Evolutionary conservation across 164 flowering plant genomes (phyloP), one percentile per base, ranked within the genome.

Genomic region (Magnolia changhungtana): DNA sequence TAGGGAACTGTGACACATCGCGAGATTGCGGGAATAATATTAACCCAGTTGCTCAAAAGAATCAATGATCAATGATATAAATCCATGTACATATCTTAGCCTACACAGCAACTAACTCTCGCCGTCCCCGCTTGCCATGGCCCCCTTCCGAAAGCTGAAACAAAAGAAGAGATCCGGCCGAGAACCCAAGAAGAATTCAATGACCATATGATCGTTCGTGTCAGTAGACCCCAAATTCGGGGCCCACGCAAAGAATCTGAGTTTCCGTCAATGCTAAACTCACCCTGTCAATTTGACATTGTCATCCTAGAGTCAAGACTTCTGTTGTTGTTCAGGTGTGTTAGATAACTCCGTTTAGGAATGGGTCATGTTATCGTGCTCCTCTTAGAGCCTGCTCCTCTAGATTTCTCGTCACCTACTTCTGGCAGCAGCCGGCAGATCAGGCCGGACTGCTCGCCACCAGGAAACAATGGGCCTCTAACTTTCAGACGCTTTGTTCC

Each of bases 401-500:
- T 69, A 76, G 72, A 69, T 77, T 76, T 80, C 76, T 69, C 18
- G 63, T 78, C 80, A 73, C 72, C 55, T 23, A 76, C 76, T 69
- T 55, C 61, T 55, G 61, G 61, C 13, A 58, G 66, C 7, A 52
- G 63, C 73, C 50, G 75, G 45, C 66, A n/a, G 58, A 76, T 82
- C 74, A 81, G 81, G 69, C 67, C 79, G 71, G 81, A 75, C 85
- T 83, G 86, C 77, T 82, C 69, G 75, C 81, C 50, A 76, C 79
- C 70, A 75, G 21, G 52, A 78, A 74, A 79, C 69, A 88, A 83
- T 1, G 94, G 90, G 21, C 90, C 96, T 89, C 81, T 89, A 67
- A 92, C 86, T 85, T 91, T 94, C 24, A 91, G 81, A 16, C 87
- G 93, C 83, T 90, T 94, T 7, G 87, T 89, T 77, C 85, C 93